Evolutionary conservation across 108 stramenopile species (phyloP).

Genomic region (Stephanodiscus minutulus): DNA sequence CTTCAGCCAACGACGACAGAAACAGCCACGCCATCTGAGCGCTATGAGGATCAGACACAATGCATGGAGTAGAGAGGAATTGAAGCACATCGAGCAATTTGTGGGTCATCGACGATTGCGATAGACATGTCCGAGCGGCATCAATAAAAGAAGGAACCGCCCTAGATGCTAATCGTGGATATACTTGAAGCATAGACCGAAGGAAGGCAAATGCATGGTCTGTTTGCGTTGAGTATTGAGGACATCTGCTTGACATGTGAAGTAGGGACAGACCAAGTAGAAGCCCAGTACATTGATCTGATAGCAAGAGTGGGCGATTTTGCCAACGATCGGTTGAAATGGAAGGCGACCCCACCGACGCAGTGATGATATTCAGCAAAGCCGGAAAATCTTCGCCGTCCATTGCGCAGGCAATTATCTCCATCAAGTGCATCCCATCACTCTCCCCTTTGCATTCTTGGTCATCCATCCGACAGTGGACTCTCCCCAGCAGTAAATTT

Average conservation of each 20-base stretch:
- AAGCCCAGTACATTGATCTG: slow-evolving; percentile 33
- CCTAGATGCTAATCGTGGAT: slow-evolving; percentile 36
- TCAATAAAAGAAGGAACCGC: slow-evolving; percentile 31
- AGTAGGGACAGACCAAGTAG: slow-evolving; percentile 39
- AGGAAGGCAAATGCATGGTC: slow-evolving; percentile 21
- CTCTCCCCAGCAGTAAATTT: slow-evolving; percentile 8
- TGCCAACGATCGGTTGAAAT: slow-evolving; percentile 21
- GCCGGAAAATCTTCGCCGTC: neutral
- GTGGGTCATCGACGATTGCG: neutral
- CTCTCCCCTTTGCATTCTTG: slow-evolving; percentile 6
- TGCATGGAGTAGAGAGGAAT: slow-evolving; percentile 26
- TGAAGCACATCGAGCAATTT: slow-evolving; percentile 12
- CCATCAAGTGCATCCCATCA: slow-evolving; percentile 27
- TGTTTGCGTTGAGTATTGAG: neutral
- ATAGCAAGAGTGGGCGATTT: slow-evolving; percentile 27
- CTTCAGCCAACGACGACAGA: slow-evolving; percentile 51
- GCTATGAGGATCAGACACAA: slow-evolving; percentile 68
- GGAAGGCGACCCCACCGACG: slow-evolving; percentile 16
- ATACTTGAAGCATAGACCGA: slow-evolving; percentile 23
- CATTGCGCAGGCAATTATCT: slow-evolving; percentile 17
- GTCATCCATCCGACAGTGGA: neutral
- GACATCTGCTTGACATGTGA: slow-evolving; percentile 16
- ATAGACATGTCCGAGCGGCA: slow-evolving; percentile 13
- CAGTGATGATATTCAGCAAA: slow-evolving; percentile 17
- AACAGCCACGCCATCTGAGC: slow-evolving; percentile 67